Evolutionary conservation across 768 basidiomycete genomes (phyloP), one percentile per base, ranked within the genome.

Genomic region (Mycena vitilis): DNA sequence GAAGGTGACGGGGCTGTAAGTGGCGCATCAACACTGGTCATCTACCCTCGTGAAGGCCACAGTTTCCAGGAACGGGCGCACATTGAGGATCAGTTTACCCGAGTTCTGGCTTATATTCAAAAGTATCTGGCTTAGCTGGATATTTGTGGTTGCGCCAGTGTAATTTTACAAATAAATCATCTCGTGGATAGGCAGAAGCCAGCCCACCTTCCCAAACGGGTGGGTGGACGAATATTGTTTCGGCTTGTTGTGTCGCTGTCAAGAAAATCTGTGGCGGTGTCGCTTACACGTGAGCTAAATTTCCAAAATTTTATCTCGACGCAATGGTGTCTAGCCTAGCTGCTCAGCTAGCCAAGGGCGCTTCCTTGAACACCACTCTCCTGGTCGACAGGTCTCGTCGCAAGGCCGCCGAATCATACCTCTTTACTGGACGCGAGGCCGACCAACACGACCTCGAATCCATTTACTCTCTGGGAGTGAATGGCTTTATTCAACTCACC

Each of bases 361-460:
- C 89, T 11, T 96, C 95, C 8, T 82, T 95, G 37, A 97, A 98
- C 79, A 83, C 91, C 40, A 79, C 87, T 34, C 83, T 95, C 42
- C 85, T 96, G 10, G 83, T 88, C 73, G 88, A 91, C 74, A 81
- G 87, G 58, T 83, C 88, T 52, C 87, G 86, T 71, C 87, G 88
- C 78, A 92, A 86, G 78, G 82, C 81, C 18, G 79, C 87, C 0
- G 88, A 91, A 75, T 96, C 95, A 0, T 98, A 98, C 81, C 87
- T 99, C 42, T 98, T 97, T 78, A 88, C 92, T 16, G 88, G 91
- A 47, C 86, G 86, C 66, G 92, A 94, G 56, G 95, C 95, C 11
- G 90, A 93, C 73, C 83, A 88, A 65, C 92, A 98, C 77, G 96
- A 99, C 79, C 82, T 98, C 65, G 91, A 97, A 76, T 86, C 95